Conservation (phyloP, 768 basidiomycete genomes). For the Thelephora ganbajun region DNA sequence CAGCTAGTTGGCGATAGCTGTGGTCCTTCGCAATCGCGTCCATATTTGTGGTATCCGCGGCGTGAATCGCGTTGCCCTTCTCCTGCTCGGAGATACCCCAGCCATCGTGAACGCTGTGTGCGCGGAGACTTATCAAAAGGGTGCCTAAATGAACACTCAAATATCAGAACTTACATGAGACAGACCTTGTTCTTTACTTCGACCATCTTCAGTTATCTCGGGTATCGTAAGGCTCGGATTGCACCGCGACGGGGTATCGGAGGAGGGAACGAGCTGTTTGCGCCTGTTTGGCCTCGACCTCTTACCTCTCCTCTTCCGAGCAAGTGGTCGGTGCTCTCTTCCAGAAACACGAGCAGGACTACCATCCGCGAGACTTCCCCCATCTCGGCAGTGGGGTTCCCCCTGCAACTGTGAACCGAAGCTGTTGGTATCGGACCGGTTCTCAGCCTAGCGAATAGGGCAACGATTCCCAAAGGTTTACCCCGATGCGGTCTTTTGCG, state of each 20-base stretch:
- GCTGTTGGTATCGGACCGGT: too few species aligned
- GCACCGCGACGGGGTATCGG: background rate
- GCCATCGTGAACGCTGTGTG: conserved; percentile 82
- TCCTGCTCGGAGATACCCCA: conserved; percentile 70
- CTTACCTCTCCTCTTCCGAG: background rate
- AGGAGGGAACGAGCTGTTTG: background rate
- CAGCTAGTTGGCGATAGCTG: conserved; percentile 56
- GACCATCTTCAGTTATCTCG: conserved; percentile 16
- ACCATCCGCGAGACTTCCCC: too few species aligned
- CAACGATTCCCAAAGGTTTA: too few species aligned
- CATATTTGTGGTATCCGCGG: conserved; percentile 79
- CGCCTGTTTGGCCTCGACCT: background rate
- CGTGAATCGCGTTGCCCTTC: conserved; percentile 83
- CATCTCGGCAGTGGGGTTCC: too few species aligned
- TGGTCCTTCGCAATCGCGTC: conserved; percentile 71
- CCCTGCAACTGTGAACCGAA: too few species aligned
- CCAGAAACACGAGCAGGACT: too few species aligned
- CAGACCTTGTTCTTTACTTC: conserved; percentile 81
- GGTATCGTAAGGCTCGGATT: background rate
- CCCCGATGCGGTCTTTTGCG: too few species aligned
- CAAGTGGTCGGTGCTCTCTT: too few species aligned
- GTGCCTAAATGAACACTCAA: background rate
- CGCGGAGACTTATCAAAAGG: background rate
- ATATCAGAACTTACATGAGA: conserved; percentile 48
- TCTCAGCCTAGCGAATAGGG: too few species aligned